A percentile compares a stretch with the other conserved stretches of the same genome.
phyloP scores from a whole-genome alignment of 2,329 filamentous ascomycete genomes.

The Colletotrichum tropicicola region DNA sequence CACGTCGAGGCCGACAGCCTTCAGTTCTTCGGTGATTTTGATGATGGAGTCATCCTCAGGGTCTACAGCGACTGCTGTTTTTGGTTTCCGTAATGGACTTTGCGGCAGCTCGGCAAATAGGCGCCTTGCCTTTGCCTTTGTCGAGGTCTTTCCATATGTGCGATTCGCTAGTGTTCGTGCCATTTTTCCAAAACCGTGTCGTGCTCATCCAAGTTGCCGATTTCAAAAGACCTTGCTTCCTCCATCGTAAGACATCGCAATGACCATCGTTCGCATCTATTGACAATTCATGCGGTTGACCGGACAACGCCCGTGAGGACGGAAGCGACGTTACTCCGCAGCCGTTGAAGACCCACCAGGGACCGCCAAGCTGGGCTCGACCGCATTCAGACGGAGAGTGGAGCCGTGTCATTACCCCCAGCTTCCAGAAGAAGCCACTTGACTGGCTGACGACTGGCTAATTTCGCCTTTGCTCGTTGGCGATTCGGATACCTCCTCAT shows the following conservation, averaged over 20 bases:
- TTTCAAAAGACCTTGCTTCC: not conserved
- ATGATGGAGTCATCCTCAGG: slow-evolving; percentile 34
- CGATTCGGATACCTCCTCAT: slow-evolving; percentile 19
- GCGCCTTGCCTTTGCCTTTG: slow-evolving; percentile 55
- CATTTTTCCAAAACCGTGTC: slow-evolving; percentile 47
- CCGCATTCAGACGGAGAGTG: slow-evolving; percentile 15
- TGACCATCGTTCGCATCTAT: slow-evolving; percentile 13
- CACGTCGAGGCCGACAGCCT: slow-evolving; percentile 39
- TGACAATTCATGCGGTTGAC: slow-evolving; percentile 22
- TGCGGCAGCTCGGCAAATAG: slow-evolving; percentile 62
- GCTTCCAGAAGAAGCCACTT: slow-evolving; percentile 25
- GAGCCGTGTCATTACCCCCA: slow-evolving; percentile 20
- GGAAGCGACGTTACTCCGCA: slow-evolving; percentile 9
- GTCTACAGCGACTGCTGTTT: not conserved
- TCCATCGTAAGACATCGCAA: not conserved
- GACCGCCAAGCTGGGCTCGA: slow-evolving; percentile 13
- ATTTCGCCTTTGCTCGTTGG: slow-evolving; percentile 25
- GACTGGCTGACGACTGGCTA: slow-evolving; percentile 28
- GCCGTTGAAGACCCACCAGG: slow-evolving; percentile 5
- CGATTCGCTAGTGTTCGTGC: slow-evolving; percentile 51
- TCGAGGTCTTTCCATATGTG: slow-evolving; percentile 61
- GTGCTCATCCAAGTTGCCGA: not conserved
- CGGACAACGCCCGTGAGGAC: not conserved
- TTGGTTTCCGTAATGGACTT: slow-evolving; percentile 52
- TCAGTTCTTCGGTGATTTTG: slow-evolving; percentile 45